Evolutionary conservation across 2,329 filamentous ascomycete species (phyloP).

Genomic region (Knufia fluminis): DNA sequence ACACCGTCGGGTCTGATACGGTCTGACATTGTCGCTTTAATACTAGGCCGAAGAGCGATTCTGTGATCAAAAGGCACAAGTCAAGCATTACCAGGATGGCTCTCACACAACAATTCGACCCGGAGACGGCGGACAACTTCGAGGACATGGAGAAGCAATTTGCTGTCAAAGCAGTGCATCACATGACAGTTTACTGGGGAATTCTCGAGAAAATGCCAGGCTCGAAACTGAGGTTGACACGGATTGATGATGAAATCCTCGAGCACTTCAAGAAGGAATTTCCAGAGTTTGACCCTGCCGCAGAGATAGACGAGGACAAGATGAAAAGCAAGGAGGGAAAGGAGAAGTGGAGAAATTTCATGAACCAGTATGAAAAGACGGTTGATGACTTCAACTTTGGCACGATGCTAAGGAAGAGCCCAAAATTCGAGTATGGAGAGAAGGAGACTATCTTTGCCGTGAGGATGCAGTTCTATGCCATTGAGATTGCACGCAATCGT

Average conservation of each 20-base stretch:
- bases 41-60: too few relatives aligned
- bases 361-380: conserved; percentile 87
- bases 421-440: conserved; percentile 76
- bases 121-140: conserved; percentile 59
- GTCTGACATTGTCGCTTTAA: too few relatives aligned
- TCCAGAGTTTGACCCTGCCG: conserved; percentile 80
- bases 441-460: conserved; percentile 83
- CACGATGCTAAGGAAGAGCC: conserved; percentile 73
- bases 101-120: conserved; percentile 27
- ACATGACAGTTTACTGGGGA: conserved; percentile 94
- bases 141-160: conserved; percentile 97
- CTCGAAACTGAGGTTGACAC: conserved; percentile 81
- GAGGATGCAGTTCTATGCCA: conserved; percentile 75
- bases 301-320: conserved; percentile 74
- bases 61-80: too few relatives aligned
- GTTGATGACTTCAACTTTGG: conserved; percentile 98
- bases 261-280: conserved; percentile 81
- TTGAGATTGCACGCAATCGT: conserved; percentile 71
- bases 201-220: conserved; percentile 87
- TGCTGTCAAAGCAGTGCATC: conserved; percentile 92
- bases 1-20: too few relatives aligned
- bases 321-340: conserved; percentile 98
- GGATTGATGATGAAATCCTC: conserved; percentile 90
- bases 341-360: conserved; percentile 88
- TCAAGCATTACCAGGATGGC: conserved; percentile 6